phyloP scores from a whole-genome alignment of 2,329 filamentous ascomycete species.

The Venturia asperata region DNA sequence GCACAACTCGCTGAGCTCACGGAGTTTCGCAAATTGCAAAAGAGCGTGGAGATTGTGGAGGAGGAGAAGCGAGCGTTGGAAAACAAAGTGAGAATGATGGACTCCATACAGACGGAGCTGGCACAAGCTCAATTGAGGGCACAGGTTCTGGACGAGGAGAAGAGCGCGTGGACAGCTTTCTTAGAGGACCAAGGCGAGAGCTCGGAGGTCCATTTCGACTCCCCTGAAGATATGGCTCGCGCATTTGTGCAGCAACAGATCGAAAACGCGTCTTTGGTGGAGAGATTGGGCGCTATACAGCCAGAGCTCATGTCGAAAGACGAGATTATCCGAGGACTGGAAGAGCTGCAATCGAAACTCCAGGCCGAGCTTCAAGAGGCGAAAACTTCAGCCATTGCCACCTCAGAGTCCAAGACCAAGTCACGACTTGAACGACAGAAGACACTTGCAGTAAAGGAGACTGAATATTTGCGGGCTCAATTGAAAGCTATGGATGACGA shows the following conservation, averaged over 20 bases:
- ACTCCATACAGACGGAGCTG: slow-evolving; percentile 67
- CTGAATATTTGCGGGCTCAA: slow-evolving; percentile 88
- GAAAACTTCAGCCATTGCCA: slow-evolving; percentile 39
- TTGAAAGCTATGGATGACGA: slow-evolving; percentile 80
- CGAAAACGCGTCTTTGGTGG: slow-evolving; percentile 70
- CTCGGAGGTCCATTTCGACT: slow-evolving; percentile 68
- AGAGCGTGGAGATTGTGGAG: slow-evolving; percentile 87
- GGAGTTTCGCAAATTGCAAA: slow-evolving; percentile 71
- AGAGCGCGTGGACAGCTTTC: slow-evolving; percentile 77
- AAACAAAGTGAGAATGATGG: slow-evolving; percentile 66
- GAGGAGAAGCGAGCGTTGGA: slow-evolving; percentile 86
- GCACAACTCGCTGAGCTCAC: slow-evolving; percentile 75
- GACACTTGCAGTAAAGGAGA: slow-evolving; percentile 78
- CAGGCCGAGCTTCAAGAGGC: slow-evolving; percentile 50
- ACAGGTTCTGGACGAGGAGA: slow-evolving; percentile 82
- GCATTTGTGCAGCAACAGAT: slow-evolving; percentile 77
- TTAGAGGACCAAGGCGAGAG: slow-evolving; percentile 60
- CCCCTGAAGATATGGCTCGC: slow-evolving; percentile 77
- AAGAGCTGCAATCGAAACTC: slow-evolving; percentile 61
- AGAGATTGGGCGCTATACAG: slow-evolving; percentile 70
- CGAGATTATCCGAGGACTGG: slow-evolving; percentile 62
- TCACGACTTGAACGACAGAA: slow-evolving; percentile 79
- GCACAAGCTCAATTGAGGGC: slow-evolving; percentile 74
- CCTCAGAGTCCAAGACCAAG: slow-evolving; percentile 50
- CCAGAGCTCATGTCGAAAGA: slow-evolving; percentile 73